A percentile compares a stretch with the other conserved stretches of the same genome.
These are phyloP conservation scores for Panicum miliaceum DNA, from an alignment of 176 grass and related monocot species.

Conservation along the genomic window DNA sequence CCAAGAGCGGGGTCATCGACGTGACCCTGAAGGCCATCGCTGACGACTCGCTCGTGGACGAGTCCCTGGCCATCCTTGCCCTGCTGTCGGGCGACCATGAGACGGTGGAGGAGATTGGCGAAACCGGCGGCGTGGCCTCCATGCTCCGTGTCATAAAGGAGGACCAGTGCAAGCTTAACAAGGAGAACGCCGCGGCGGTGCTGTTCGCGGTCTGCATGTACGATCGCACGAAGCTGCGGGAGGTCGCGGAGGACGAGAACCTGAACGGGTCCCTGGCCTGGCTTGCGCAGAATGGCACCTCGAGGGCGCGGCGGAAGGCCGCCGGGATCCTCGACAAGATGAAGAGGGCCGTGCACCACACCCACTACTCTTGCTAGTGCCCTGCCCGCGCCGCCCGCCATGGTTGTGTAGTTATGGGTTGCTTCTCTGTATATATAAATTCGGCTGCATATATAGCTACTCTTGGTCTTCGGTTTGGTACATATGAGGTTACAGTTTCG, in stretches of 20 bases:
- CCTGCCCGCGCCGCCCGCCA: not conserved
- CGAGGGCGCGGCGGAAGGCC: conserved; percentile 63
- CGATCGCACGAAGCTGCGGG: conserved; percentile 59
- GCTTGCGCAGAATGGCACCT: conserved; percentile 62
- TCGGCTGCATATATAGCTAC: conserved; percentile 41
- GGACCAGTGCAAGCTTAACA: conserved; percentile 63
- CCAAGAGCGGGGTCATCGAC: conserved; percentile 56
- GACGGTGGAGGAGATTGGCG: conserved; percentile 62
- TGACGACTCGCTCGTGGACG: conserved; percentile 55
- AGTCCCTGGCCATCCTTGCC: conserved; percentile 68
- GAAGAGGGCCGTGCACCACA: conserved; percentile 49
- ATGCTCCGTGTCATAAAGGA: conserved; percentile 70
- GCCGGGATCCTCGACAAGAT: conserved; percentile 66
- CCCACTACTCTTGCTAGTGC: conserved; percentile 72
- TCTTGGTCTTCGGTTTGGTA: conserved; percentile 41
- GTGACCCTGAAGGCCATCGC: conserved; percentile 59
- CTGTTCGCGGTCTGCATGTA: conserved; percentile 70
- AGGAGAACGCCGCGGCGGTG: conserved; percentile 73
- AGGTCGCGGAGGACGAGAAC: conserved; percentile 59
- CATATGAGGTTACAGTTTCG: conserved; percentile 29
- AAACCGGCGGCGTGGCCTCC: conserved; percentile 48
- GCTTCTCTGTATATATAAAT: conserved; percentile 58
- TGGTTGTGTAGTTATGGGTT: conserved; percentile 37
- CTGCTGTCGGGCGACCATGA: conserved; percentile 62
- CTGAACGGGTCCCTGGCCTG: conserved; percentile 53